A percentile compares a stretch with the other conserved stretches of the same genome.
These are phyloP conservation scores for Usnea hakonensis DNA, from an alignment of 495 filamentous ascomycete species.

Conservation along the genomic window DNA sequence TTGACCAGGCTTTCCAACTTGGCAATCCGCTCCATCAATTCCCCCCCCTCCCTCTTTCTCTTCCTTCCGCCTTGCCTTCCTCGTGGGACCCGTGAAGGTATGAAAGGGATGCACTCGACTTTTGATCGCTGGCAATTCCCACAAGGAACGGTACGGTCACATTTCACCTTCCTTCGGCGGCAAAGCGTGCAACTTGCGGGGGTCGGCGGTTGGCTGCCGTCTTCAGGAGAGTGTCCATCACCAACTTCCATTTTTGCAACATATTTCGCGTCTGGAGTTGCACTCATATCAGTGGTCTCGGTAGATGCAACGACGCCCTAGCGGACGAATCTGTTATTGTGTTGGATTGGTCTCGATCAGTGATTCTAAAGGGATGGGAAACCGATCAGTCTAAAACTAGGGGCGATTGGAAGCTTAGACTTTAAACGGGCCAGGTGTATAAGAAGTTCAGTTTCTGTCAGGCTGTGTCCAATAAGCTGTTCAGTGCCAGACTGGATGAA, in stretches of 20 bases:
- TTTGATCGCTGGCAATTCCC: neutral
- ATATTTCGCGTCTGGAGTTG: neutral
- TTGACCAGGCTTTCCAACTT: slow-evolving; percentile 9
- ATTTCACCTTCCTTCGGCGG: slow-evolving; percentile 11
- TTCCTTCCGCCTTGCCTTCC: slow-evolving; percentile 10
- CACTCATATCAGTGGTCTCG: neutral
- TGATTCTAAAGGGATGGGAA: neutral
- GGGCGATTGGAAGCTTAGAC: no score
- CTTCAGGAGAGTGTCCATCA: neutral
- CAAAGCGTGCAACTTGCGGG: slow-evolving; percentile 11
- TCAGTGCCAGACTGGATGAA: no score
- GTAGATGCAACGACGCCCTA: neutral
- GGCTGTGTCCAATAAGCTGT: no score
- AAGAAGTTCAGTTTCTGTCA: no score
- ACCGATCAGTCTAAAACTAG: neutral
- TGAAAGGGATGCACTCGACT: neutral
- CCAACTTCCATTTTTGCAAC: neutral
- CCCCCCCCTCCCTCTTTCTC: neutral
- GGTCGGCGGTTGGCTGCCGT: neutral
- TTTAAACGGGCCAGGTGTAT: no score
- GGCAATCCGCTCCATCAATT: slow-evolving; percentile 8
- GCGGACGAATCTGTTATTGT: neutral
- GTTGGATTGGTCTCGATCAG: neutral
- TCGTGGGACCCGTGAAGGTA: neutral
- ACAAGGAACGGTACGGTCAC: slow-evolving; percentile 5